Evolutionary conservation across 345 rosid species (phyloP), one percentile per base, ranked within the genome.

Genomic region (Kandelia obovata): DNA sequence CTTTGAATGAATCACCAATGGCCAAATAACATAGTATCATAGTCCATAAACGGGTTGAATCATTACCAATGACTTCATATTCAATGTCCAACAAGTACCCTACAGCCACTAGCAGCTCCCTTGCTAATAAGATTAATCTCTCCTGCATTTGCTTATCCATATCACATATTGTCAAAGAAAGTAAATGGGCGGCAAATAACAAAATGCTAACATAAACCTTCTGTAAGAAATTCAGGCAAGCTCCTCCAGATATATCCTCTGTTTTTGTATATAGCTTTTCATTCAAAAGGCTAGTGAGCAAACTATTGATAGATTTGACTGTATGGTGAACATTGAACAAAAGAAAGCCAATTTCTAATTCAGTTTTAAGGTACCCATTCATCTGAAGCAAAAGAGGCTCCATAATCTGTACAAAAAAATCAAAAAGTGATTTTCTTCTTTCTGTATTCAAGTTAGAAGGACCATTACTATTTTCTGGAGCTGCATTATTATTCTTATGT

Each of bases 181-280:
- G 76, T 70, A 83, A 65, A 3, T 79, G 71, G 69, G 84, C 47
- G 10, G 87, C 86, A 74, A 89, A 79, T 69, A 87, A 84, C 62
- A 85, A 76, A 56, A 90, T 46, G 10, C 79, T 71, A 35, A 49
- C 66, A 64, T 86, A 87, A 67, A 83, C 84, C 78, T 83, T 81
- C 85, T 80, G 87, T 65, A 95, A 80, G 80, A 90, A 89, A 78
- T 68, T 81, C 73, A 84, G 78, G 79, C 85, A 85, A 77, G 91
- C 89, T 78, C 96, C 97, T 78, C 80, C 88, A 58, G 91, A 83
- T 63, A 78, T 78, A 79, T 92, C 98, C 74, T 92, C 98, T 47
- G 92, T 84, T 78, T 86, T 87, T 46, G 86, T 34, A 77, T 89
- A 89, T 62, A 90, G 70, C 34, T 81, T 82, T 74, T 81, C 92